Evolutionary conservation across 2,329 filamentous ascomycete species (phyloP), one percentile per base, ranked within the genome.

Genomic region (Penicillium sp.): DNA sequence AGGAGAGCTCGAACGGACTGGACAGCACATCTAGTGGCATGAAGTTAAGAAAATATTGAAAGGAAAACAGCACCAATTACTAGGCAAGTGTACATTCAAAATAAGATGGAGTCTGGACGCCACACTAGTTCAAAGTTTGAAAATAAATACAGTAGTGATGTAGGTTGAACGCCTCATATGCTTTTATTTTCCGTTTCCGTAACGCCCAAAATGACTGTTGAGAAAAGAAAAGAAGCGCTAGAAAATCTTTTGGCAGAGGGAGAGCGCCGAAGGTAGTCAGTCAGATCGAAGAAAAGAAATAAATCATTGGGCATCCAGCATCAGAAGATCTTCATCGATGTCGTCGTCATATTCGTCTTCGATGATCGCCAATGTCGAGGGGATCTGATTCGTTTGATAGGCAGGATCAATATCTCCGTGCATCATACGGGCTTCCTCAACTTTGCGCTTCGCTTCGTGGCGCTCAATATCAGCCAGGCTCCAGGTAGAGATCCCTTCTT

Each of bases 401-500:
- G 54, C 64, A 56, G 62, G 59, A 42, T 49, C 58, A 25, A 62
- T 56, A 40, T 57, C 64, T 56, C 86, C 54, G 74, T 84, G 81
- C 49, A 75, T 74, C 57, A 87, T 83, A 46, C 78, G 78, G 56
- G 88, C 84, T 53, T 83, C 74, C 50, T 87, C 85, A 58, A 82
- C 73, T 69, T 87, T 88, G 65, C 83, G 80, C 73, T 94, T 85
- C 39, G 63, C 64, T 24, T 68, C 64, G 70, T 95, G 86, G 43
- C 74, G 77, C 69, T 85, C 80, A 44, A 97, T 70, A 62, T 97
- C 89, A 49, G 81, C 79, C 36, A 88, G 73, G 49, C 85, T 90
- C 93, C 93, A 98, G 8, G 88, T 94, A 61, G 88, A 93, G 62
- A 96, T 88, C 0, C 91, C 93, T 57, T 96, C 90, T 62, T 95